A percentile compares a stretch with the other conserved stretches of the same genome.
Conservation (phyloP, 2,329 filamentous ascomycete species). For the Nemania serpens region DNA sequence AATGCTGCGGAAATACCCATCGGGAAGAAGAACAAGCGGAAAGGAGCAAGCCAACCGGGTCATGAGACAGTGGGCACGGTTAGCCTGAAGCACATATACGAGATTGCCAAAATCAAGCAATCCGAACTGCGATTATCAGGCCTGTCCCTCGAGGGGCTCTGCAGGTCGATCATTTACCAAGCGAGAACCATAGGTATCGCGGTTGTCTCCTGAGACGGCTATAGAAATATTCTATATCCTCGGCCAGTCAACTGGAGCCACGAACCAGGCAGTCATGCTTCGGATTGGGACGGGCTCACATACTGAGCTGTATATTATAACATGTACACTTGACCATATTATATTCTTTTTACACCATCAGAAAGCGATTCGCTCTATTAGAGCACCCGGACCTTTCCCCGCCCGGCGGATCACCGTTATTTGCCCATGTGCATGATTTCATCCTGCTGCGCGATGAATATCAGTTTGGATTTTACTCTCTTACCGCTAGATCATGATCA, state of each 20-base stretch:
- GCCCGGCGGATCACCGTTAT: background rate
- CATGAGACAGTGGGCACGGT: slow-evolving; percentile 81
- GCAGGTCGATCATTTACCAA: slow-evolving; percentile 74
- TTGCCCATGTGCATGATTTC: background rate
- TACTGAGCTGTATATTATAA: slow-evolving; percentile 19
- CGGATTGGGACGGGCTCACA: background rate
- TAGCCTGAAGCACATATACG: slow-evolving; percentile 93
- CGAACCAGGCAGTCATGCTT: background rate
- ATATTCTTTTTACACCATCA: too few relatives aligned
- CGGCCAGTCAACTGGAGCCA: background rate
- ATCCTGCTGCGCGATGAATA: background rate
- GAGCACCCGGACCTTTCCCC: background rate
- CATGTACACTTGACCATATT: slow-evolving; percentile 6
- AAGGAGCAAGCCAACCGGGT: slow-evolving; percentile 76
- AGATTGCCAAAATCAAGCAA: slow-evolving; percentile 97
- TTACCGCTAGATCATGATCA: background rate
- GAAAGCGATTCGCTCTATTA: background rate
- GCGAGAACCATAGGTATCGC: slow-evolving; percentile 76
- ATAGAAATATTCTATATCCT: background rate
- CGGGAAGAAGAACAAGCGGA: slow-evolving; percentile 75
- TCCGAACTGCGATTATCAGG: slow-evolving; percentile 75
- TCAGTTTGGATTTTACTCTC: background rate
- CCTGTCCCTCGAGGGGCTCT: slow-evolving; percentile 70
- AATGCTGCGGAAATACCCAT: slow-evolving; percentile 77
- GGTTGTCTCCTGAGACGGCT: slow-evolving; percentile 57